Base-by-base conservation (phyloP, 2,329 filamentous ascomycete genomes). In the Fusarium coffeatum region DNA sequence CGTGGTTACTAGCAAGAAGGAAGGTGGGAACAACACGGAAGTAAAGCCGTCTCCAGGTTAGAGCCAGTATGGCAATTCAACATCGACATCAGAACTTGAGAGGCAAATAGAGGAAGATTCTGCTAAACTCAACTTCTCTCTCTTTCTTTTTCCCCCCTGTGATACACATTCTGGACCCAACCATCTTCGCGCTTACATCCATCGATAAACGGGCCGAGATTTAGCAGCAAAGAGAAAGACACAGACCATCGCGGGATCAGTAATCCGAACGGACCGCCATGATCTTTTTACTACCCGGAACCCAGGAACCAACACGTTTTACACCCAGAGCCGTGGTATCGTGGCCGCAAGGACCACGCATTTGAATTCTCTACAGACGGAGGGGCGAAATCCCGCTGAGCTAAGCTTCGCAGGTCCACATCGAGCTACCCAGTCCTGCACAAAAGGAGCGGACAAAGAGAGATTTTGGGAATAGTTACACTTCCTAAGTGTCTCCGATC, bases 261-360 rank as follows among this genome's bases (percentile, higher is more conserved):
- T 43, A 71, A 48, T 43, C 37, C 12, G 7, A 25, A 50, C 53
- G 66, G 43, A 42, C 57, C 62, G 57, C 46, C 34, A 18, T 20
- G 46, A 51, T 51, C 59, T 34, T 37, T 41, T 23, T 27, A 37
- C 32, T 42, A 15, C 34, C n/a, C 34, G n/a, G 49, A n/a, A 37
- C 30, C 30, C 34, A 23, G 27, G 41, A 49, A 41, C 62, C 66
- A 70, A 42, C 45, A 59, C 18, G 32, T 67, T 55, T 67, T 40
- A 51, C 32, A 61, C 49, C 66, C 51, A 69, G 46, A 54, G 37
- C 53, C 49, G 62, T 59, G 57, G 62, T 64, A 66, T 61, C 37
- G 37, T 28, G 34, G 42, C 48, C 45, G 56, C 47, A 66, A 50
- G 54, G 51, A 28, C 63, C 63, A 71, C 25, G 42, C 45, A 34